Base-by-base conservation (phyloP, 2,329 filamentous ascomycete species). In the Sporothrix inflata region DNA sequence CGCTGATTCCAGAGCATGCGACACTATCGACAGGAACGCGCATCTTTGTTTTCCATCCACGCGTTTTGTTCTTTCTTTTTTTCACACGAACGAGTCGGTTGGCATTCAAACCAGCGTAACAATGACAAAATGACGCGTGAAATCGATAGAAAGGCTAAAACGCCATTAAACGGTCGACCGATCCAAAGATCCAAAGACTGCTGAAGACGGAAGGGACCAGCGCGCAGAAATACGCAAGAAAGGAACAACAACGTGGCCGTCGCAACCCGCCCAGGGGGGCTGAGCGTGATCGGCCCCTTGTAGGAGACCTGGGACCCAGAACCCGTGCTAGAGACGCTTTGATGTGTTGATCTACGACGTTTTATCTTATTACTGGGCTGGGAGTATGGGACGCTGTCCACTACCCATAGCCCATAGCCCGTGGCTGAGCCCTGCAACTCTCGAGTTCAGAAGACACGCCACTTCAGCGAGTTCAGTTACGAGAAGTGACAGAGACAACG, bases 121-220 rank as follows among this genome's bases (percentile, higher is more conserved):
- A 65, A 65, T 65, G 60, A 65, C 38, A 2, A 11, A 45, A 45
- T 45, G 38, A 27, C 60, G 60, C 60, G 38, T 65, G n/a, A 9
- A 42, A 27, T 2, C 8, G 34, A 45, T 11, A 42, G 21, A 11
- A 63, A 42, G 27, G 60, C 60, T 11, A 27, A 34, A 34, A 34
- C 8, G 16, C 47, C 8, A 49, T 49, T 40, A 16, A 40, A 21
- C 16, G 30, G 16, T n/a, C 16, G 7, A n/a, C 27, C 45, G 38
- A 45, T 45, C 57, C 57, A 40, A 30, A 19, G 57, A 40, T 40
- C 60, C 60, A 65, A 21, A 45, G 38, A 45, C 34, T 24, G 38
- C 60, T 65, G 38, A 65, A 65, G 38, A 27, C 21, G 60, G 38
- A 65, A 65, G 60, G 38, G 60, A 65, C 60, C 60, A 45, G 60